Base-by-base conservation (phyloP, 1,284 basidiomycete genomes). In the Leccinum angustisporum region DNA sequence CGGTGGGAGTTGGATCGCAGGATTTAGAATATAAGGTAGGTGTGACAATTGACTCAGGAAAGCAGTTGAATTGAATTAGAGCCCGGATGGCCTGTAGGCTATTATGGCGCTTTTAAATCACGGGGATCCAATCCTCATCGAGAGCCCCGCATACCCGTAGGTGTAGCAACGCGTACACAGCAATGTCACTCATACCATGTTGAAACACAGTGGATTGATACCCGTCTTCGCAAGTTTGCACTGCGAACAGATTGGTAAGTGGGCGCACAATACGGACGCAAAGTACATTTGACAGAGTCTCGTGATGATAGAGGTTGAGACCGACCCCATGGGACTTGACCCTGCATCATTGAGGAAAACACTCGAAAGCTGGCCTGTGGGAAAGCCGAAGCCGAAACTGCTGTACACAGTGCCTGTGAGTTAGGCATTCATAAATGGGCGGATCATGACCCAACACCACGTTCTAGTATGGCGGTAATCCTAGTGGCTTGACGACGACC, bases 351-450 rank as follows among this genome's bases (percentile, higher is more conserved):
- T 95, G 25, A 84, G 86, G 16, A 70, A 80, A 51, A 85, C 86
- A 31, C 77, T 97, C 50, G 84, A 87, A 59, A 82, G 78, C 62
- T 97, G 93, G 94, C 88, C 91, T 0, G 75, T 75, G 6, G 84
- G 77, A 36, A 88, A 88, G 71, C 81, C 82, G 6, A 88, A 87
- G 67, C 94, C 93, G 4, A 92, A 87, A 72, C 80, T 90, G 2
- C 75, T 97, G 36, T 97, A 96, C 73, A 93, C 90, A 5, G 86
- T 91, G 33, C 87, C 86, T 6, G 86, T 86, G 68, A 55, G 83
- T 77, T 51, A 40, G 36, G 27, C 30, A 14, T 33, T 50, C 63
- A 5, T 30, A 27, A 8, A 31, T 50, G 16, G 34, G 25, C 38
- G 36, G 11, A 60, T 30, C 43, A 5, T 58, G 38, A 52, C 30